Conservation (phyloP, 2,329 filamentous ascomycete species). For the Diplocarpon rosae region DNA sequence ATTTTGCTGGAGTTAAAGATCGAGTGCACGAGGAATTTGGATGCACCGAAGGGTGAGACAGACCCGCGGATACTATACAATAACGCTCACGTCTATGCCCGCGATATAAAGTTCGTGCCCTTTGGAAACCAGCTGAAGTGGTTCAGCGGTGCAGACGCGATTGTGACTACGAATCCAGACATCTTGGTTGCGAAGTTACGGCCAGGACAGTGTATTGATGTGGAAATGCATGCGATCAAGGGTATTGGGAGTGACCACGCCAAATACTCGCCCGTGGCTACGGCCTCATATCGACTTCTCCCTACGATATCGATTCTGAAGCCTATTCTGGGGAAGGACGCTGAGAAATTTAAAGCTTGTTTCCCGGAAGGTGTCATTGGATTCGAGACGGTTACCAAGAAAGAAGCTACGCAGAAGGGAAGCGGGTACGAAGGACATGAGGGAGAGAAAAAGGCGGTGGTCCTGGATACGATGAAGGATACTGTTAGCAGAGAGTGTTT, state of each 20-base stretch:
- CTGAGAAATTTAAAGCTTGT: constrained; percentile 79
- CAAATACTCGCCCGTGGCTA: constrained; percentile 94
- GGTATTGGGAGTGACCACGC: constrained; percentile 89
- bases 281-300: constrained; percentile 82
- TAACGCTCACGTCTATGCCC: constrained; percentile 74
- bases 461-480: constrained; percentile 80
- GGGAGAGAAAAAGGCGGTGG: constrained; percentile 79
- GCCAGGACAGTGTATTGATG: constrained; percentile 75
- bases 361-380: constrained; percentile 84
- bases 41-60: constrained; percentile 59
- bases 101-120: constrained; percentile 65
- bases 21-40: constrained; percentile 67
- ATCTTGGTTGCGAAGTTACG: constrained; percentile 91
- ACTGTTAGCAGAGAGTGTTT: constrained; percentile 90
- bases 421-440: constrained; percentile 62
- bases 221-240: constrained; percentile 90
- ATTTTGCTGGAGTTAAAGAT: constrained; percentile 67
- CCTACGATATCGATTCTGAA: constrained; percentile 74
- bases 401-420: constrained; percentile 49
- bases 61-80: constrained; percentile 79
- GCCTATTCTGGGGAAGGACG: constrained; percentile 79
- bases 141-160: constrained; percentile 57
- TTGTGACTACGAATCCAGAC: constrained; percentile 75
- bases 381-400: constrained; percentile 57
- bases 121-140: constrained; percentile 60